These are phyloP conservation scores for Ceratocystis eucalypticola DNA, from an alignment of 2,329 filamentous ascomycete species.

Conservation along the genomic window DNA sequence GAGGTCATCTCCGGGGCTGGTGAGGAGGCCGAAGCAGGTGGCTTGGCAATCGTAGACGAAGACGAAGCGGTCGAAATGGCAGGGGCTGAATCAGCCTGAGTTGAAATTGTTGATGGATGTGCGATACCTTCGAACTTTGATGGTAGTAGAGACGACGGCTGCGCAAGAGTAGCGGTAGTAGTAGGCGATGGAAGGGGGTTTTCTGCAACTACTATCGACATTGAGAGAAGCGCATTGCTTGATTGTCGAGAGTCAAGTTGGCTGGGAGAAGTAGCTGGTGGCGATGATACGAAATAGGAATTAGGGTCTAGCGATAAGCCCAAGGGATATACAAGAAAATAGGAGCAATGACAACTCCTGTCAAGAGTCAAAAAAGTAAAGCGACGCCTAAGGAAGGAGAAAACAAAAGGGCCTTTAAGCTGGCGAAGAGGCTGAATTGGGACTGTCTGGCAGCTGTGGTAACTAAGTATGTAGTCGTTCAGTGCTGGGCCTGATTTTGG, in stretches of 20 bases:
- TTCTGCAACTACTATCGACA: not conserved
- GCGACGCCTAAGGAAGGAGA: not conserved
- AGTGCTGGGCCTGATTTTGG: not conserved
- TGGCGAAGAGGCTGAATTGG: not conserved
- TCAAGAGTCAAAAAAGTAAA: not conserved
- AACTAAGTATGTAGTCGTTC: not conserved
- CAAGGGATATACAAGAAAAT: constrained; percentile 1
- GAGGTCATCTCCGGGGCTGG: not conserved
- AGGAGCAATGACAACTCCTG: not conserved
- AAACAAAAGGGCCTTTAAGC: not conserved
- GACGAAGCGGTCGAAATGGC: not conserved
- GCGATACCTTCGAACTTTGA: not conserved
- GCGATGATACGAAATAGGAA: not conserved
- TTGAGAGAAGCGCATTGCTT: not conserved
- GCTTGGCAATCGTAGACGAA: not conserved
- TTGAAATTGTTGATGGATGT: not conserved
- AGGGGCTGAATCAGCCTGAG: not conserved
- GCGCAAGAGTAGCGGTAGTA: not conserved
- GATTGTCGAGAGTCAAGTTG: not conserved
- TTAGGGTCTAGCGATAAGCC: not conserved
- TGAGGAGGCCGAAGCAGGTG: not conserved
- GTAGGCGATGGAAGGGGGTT: not conserved
- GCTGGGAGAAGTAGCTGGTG: not conserved
- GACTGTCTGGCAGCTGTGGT: not conserved
- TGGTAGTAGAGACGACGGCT: not conserved